Conservation (phyloP, 1,284 basidiomycete species). For the Leccinum laetum region DNA sequence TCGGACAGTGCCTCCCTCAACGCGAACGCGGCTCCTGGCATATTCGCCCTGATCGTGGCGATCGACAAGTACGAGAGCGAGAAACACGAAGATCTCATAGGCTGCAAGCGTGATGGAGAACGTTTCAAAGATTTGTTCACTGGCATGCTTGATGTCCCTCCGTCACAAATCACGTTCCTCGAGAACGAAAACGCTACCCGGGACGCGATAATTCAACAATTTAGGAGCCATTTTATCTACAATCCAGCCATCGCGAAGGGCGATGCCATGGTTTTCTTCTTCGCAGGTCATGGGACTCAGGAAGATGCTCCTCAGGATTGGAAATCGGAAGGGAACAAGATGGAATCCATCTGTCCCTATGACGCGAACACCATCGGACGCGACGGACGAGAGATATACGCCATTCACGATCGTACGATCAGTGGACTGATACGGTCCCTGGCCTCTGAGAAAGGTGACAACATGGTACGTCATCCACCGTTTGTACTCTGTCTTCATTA, state of each 20-base stretch:
- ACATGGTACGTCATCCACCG: not conserved
- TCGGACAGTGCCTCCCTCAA: not conserved
- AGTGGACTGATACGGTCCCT: not conserved
- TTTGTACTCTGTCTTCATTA: not conserved
- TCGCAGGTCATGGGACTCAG: conserved; percentile 1
- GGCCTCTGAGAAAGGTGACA: not conserved
- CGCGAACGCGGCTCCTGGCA: not conserved
- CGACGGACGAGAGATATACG: not conserved
- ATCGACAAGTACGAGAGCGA: conserved; percentile 2
- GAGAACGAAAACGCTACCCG: conserved; percentile 1
- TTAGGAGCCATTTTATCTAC: not conserved
- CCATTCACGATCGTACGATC: conserved; percentile 1
- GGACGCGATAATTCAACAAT: not conserved
- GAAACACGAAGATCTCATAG: not conserved
- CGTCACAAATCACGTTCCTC: not conserved
- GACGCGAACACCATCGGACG: not conserved
- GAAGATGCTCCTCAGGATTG: not conserved
- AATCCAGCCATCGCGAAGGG: not conserved
- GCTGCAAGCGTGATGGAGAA: not conserved
- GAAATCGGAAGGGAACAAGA: not conserved
- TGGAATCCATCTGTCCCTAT: conserved; percentile 1
- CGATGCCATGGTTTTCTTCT: conserved; percentile 2
- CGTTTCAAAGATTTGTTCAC: not conserved
- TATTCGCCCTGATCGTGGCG: conserved; percentile 1
- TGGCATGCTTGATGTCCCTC: not conserved